Percentiles rank a stretch among this genome's conserved stretches.
These are phyloP conservation scores for Rosellinia necatrix DNA, from an alignment of 2,329 filamentous ascomycete genomes.

Conservation along the genomic window DNA sequence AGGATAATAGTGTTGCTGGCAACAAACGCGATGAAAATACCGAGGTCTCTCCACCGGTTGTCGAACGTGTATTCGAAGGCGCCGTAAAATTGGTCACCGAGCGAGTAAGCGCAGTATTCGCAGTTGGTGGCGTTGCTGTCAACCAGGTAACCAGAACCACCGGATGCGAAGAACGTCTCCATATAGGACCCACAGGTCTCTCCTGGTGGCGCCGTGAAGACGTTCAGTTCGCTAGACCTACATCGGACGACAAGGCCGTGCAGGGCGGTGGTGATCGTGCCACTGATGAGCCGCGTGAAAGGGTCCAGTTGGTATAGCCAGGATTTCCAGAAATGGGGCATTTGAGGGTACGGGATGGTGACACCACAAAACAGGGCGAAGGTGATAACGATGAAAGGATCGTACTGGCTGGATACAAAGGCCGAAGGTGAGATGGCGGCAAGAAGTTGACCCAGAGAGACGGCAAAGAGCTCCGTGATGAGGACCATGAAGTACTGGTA, in stretches of 20 bases:
- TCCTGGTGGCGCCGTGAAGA: conserved; percentile 68
- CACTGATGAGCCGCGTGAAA: conserved; percentile 79
- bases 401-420: conserved; percentile 78
- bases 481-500: conserved; percentile 88
- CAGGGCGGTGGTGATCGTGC: conserved; percentile 79
- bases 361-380: conserved; percentile 89
- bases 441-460: conserved; percentile 77
- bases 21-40: conserved; percentile 77
- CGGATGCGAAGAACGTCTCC: conserved; percentile 67
- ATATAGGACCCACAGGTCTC: conserved; percentile 78
- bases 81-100: conserved; percentile 80
- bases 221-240: conserved; percentile 63
- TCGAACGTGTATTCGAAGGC: conserved; percentile 69
- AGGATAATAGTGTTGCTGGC: conserved; percentile 74
- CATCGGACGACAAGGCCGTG: conserved; percentile 69
- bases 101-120: conserved; percentile 79
- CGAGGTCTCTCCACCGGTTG: conserved; percentile 79
- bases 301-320: conserved; percentile 86
- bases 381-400: conserved; percentile 81
- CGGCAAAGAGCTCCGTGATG: conserved; percentile 81
- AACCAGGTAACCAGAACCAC: conserved; percentile 74
- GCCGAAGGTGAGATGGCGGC: conserved; percentile 77
- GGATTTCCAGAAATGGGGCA: conserved; percentile 76
- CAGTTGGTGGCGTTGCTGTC: conserved; percentile 69
- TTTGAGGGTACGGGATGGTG: conserved; percentile 76